Base-by-base conservation (phyloP, 495 filamentous ascomycete species). In the Xylaria bambusicola region DNA sequence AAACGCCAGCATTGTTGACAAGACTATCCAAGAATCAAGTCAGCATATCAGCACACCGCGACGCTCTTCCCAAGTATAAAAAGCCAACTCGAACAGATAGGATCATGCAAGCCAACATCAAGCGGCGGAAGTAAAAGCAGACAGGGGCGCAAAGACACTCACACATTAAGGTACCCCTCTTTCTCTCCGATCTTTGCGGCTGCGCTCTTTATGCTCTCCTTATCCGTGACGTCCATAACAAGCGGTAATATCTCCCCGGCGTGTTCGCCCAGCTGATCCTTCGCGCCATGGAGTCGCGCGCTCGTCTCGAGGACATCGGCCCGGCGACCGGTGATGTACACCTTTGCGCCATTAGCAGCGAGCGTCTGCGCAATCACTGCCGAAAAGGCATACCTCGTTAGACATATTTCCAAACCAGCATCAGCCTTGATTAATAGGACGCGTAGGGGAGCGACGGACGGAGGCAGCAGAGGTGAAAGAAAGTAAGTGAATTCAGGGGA, bases 291-390 rank as follows among this genome's bases (percentile, higher is more conserved):
- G 12, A 65, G 64, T 12, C 69, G 70, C 0, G 82, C 73, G 15
- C 79, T 77, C 17, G 73, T 74, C 46, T 84, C 71, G 0, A 87
- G 77, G 1, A 81, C 72, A 10, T 85, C 78, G 49, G 56, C 77
- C 66, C 88, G 87, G 42, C 89, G 86, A 3, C 88, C 91, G 7
- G 87, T 88, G 59, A 94, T 92, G 73, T 93, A 93, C 29, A 93
- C 90, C 38, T 85, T 91, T 17, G 90, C 90, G 38, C 90, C 90
- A 69, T 92, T 93, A 24, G 82, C 75, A 0, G 91, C 87, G 62
- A 88, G 88, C 2, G 89, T 87, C 64, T 92, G 86, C 0, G 89
- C 87, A 60, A 89, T 90, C 89, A 93, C 67, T 70, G 13, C 26
- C n/a, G 6, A 38, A n/a, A 31, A n/a, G n/a, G n/a, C n/a, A n/a